phyloP scores from a whole-genome alignment of 495 filamentous ascomycete species.

The Penicillium diatomitis region DNA sequence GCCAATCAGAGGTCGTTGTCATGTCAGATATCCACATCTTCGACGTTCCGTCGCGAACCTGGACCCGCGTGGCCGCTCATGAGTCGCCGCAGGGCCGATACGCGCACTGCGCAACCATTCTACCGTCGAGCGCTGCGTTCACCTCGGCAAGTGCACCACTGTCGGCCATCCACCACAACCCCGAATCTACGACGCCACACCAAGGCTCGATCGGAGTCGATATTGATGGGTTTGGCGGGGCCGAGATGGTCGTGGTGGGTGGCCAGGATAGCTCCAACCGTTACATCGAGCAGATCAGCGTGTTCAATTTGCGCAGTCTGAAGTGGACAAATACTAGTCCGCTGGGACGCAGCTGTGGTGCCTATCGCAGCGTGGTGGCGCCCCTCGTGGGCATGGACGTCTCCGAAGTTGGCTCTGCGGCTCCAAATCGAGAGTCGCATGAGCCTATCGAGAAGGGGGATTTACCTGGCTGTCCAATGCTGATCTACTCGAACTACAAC shows the following conservation, averaged over 20 bases:
- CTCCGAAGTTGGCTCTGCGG: constrained; percentile 56
- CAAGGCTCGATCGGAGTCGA: constrained; percentile 77
- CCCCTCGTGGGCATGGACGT: constrained; percentile 63
- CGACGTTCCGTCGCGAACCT: constrained; percentile 75
- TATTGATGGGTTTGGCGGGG: constrained; percentile 83
- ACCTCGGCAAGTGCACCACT: constrained; percentile 72
- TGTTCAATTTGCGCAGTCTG: constrained; percentile 92
- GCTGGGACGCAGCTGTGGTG: constrained; percentile 84
- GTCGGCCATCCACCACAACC: constrained; percentile 83
- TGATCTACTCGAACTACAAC: constrained; percentile 99
- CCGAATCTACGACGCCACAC: constrained; percentile 66
- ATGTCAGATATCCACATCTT: constrained; percentile 98
- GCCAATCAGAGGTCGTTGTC: constrained; percentile 83
- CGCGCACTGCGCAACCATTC: constrained; percentile 89
- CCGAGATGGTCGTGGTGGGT: constrained; percentile 95
- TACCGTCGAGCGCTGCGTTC: constrained; percentile 80
- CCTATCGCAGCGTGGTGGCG: constrained; percentile 90
- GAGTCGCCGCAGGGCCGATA: constrained; percentile 91
- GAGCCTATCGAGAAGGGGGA: constrained; percentile 30
- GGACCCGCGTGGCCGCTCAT: constrained; percentile 71
- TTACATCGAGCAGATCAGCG: constrained; percentile 96
- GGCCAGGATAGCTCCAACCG: constrained; percentile 96
- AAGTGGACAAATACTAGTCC: constrained; percentile 87
- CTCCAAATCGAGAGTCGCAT: constrained; percentile 27
- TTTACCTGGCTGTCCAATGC: constrained; percentile 68